Conservation (phyloP, 2,329 filamentous ascomycete species). For the Cytospora piceicola region DNA sequence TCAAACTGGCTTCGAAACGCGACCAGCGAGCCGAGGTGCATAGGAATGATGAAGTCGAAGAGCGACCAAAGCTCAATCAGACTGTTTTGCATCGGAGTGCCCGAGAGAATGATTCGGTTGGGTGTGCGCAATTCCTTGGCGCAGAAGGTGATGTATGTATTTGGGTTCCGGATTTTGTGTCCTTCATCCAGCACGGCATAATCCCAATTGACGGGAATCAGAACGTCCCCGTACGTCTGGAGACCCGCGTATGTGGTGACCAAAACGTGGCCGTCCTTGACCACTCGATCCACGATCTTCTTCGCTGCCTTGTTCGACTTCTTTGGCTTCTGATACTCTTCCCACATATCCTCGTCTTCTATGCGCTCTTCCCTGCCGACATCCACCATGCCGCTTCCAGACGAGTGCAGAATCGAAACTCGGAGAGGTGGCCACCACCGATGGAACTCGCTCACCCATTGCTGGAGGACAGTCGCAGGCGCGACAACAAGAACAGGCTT, state of each 20-base stretch:
- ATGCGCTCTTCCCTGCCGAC: constrained; percentile 65
- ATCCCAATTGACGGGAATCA: constrained; percentile 86
- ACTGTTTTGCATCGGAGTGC: constrained; percentile 98
- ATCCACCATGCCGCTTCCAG: constrained; percentile 95
- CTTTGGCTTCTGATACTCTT: constrained; percentile 48
- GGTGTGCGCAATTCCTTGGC: constrained; percentile 92
- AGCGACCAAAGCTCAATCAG: constrained; percentile 93
- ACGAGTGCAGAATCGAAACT: constrained; percentile 92
- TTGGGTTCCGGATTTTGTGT: constrained; percentile 97
- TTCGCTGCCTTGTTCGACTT: constrained; percentile 72
- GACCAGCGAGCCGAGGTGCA: constrained; percentile 89
- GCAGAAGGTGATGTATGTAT: constrained; percentile 90
- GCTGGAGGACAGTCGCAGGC: constrained; percentile 90
- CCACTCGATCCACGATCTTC: constrained; percentile 80
- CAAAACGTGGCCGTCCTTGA: constrained; percentile 84
- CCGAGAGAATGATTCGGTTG: constrained; percentile 90
- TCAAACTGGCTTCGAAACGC: constrained; percentile 92
- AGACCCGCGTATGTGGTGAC: constrained; percentile 95
- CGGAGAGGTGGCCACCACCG: constrained; percentile 99
- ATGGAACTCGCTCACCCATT: constrained; percentile 99
- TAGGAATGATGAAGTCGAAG: constrained; percentile 97
- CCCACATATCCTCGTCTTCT: constrained; percentile 58
- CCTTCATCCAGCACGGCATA: constrained; percentile 96
- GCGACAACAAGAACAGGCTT: constrained; percentile 91
- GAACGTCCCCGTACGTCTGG: constrained; percentile 84